Conservation (phyloP, 2,329 filamentous ascomycete genomes). For the Stylonectria norvegica region DNA sequence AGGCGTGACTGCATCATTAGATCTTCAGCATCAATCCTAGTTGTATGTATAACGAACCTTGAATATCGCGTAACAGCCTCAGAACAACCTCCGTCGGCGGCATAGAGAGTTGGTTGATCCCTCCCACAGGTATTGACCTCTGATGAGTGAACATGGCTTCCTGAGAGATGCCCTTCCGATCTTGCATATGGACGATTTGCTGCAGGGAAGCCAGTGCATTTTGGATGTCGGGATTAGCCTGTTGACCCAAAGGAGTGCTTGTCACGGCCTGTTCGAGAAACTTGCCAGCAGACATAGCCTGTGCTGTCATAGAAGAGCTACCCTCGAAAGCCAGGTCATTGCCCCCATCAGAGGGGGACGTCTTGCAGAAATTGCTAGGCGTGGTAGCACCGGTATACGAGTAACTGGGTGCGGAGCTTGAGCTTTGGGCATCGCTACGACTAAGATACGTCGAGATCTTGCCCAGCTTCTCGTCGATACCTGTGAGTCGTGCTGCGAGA, state of each 20-base stretch:
- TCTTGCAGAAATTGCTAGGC: background rate
- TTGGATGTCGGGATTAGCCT: conserved; percentile 1
- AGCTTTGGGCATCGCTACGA: background rate
- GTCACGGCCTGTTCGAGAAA: conserved; percentile 5
- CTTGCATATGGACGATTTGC: conserved; percentile 2
- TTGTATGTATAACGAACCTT: background rate
- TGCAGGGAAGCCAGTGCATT: conserved; percentile 4
- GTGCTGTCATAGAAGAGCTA: conserved; percentile 3
- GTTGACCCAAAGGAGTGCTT: conserved; percentile 1
- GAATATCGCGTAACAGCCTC: conserved; percentile 1
- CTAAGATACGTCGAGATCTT: conserved; percentile 3
- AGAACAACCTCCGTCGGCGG: conserved; percentile 3
- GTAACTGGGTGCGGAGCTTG: background rate
- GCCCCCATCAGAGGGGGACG: background rate
- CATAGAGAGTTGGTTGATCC: background rate
- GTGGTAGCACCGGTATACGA: background rate
- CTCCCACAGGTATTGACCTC: background rate
- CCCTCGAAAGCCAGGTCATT: conserved; percentile 2
- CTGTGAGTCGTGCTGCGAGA: conserved; percentile 1
- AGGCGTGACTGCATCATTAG: conserved; percentile 1
- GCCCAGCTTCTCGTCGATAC: conserved; percentile 3
- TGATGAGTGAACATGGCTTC: conserved; percentile 3
- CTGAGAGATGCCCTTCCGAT: background rate
- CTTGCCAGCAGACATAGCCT: conserved; percentile 2
- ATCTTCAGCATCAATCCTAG: background rate